Percentiles rank a stretch among this genome's conserved stretches.
Conservation (phyloP, 2,329 filamentous ascomycete species). For the Coccinonectria pachysandricola region DNA sequence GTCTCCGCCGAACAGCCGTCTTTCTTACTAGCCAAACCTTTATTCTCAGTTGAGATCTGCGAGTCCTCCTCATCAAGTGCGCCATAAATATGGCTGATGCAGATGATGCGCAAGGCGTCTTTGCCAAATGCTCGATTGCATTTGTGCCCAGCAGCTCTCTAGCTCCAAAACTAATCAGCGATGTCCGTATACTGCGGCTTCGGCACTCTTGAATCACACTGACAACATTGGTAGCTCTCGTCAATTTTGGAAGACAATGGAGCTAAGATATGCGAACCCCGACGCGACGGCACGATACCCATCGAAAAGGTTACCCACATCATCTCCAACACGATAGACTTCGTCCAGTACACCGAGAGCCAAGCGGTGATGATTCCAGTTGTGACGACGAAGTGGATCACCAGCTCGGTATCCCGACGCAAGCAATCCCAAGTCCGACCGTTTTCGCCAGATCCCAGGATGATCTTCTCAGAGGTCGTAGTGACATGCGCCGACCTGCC, state of each 20-base stretch:
- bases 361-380: conserved; percentile 73
- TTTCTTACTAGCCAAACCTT: neutral
- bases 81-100: too few species aligned
- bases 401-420: conserved; percentile 54
- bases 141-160: conserved; percentile 35
- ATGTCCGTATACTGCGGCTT: conserved; percentile 19
- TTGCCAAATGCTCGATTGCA: conserved; percentile 33
- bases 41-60: too few species aligned
- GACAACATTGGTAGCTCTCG: conserved; percentile 27
- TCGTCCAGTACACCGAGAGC: conserved; percentile 71
- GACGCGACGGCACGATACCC: conserved; percentile 37
- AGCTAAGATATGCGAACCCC: conserved; percentile 36
- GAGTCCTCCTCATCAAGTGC: too few species aligned
- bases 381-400: conserved; percentile 73
- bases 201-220: neutral
- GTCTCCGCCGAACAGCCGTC: conserved; percentile 3
- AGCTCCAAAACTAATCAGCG: conserved; percentile 29
- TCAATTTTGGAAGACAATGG: conserved; percentile 37
- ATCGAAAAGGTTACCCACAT: conserved; percentile 44
- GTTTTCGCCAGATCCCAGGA: conserved; percentile 79
- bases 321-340: conserved; percentile 70
- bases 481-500: conserved; percentile 80
- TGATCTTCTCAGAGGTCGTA: conserved; percentile 80
- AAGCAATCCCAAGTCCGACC: conserved; percentile 71
- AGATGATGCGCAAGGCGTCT: too few species aligned